phyloP scores from a whole-genome alignment of 331 rosid species.

The Quercus lobata region DNA sequence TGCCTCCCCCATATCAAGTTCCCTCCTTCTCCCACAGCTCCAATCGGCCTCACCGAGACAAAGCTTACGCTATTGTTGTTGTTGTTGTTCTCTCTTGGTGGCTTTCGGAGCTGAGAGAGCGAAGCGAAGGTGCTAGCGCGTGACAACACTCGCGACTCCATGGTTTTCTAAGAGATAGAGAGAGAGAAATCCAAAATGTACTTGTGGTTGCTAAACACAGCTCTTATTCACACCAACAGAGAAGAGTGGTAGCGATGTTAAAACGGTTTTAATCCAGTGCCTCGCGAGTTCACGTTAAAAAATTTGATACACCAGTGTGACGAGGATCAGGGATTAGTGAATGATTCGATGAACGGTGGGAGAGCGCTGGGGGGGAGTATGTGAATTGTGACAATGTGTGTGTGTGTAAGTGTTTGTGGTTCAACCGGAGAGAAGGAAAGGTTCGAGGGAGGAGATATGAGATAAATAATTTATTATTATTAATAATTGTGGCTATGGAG shows the following conservation, averaged over 20 bases:
- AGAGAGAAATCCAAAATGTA: neutral
- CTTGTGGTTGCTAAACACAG: neutral
- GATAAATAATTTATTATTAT: too few relatives aligned
- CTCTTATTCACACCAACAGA: constrained; percentile 7
- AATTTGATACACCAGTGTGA: neutral
- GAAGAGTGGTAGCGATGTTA: too few relatives aligned
- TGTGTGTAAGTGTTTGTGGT: neutral
- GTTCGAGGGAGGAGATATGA: neutral
- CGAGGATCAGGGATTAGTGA: neutral
- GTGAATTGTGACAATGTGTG: neutral
- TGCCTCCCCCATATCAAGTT: constrained; percentile 89
- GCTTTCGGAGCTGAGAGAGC: constrained; percentile 44
- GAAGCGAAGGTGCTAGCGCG: constrained; percentile 58
- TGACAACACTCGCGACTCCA: constrained; percentile 95
- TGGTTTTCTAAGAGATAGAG: neutral
- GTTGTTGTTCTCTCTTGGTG: constrained; percentile 25
- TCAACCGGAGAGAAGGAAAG: neutral
- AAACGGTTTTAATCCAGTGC: neutral
- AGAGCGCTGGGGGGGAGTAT: neutral
- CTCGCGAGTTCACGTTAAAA: neutral
- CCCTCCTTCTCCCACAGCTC: constrained; percentile 66
- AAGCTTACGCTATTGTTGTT: constrained; percentile 29
- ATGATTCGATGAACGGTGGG: neutral
- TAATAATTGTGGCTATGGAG: neutral
- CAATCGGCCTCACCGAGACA: constrained; percentile 44